Base-by-base conservation (phyloP, 2,329 filamentous ascomycete species). In the Talaromyces sp. region DNA sequence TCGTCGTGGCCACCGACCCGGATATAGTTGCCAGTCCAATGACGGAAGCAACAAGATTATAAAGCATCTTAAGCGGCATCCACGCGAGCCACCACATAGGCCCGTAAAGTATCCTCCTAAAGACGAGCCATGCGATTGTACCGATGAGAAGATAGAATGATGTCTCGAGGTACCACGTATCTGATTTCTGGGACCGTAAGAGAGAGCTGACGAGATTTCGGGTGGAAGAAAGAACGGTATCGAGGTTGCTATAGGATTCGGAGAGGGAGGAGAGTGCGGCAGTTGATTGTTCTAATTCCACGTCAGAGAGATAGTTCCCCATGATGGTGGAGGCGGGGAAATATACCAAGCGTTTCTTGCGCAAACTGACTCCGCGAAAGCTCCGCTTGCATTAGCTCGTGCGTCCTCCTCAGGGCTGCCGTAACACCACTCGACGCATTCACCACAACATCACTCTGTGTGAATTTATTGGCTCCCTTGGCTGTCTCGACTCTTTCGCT, bases 151-250 rank as follows among this genome's bases (percentile, higher is more conserved):
- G 84, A 75, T 93, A 96, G 69, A 98, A 88, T 2, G 93, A 88
- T 43, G 91, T 96, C 78, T 95, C 90, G 39, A 99, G 85, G 75
- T 99, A 99, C 95, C 95, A 99, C 2, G 93, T 97, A 75, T 99
- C 95, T 69, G 90, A 95, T 83, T 99, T 99, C 75, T 96, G 92
- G 68, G 91, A 95, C 67, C 87, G 87, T 56, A 98, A 81, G 54
- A 99, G 82, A 19, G 91, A 92, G 7, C 87, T 87, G 8, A 97
- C 86, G 19, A 99, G 82, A 63, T 88, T 89, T 69, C 87, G 86
- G 54, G 91, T 93, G 64, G 86, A 90, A 2, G 86, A 83, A 43
- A 99, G 84, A 73, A 97, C 85, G 13, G 86, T 86, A 71, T 94
- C 92, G 5, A 98, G 86, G 59, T 88, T 87, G 22, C 84, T 87